phyloP scores from a whole-genome alignment of 225 moss, liverwort and hornwort genomes.

The Polytrichum formosum region DNA sequence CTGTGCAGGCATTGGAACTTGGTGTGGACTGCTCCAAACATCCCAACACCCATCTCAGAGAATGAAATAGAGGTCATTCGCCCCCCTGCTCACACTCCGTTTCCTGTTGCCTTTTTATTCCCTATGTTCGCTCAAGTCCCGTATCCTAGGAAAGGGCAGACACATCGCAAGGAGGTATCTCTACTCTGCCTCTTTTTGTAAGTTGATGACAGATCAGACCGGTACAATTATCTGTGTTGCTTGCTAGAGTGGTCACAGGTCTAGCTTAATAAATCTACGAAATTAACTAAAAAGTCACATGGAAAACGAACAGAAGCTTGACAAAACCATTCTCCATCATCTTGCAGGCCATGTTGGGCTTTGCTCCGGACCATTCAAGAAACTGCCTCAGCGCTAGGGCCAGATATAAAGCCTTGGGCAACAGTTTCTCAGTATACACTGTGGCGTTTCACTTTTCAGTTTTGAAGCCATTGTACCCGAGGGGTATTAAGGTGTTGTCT shows the following conservation, averaged over 20 bases:
- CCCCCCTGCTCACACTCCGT: background rate
- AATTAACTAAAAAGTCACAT: background rate
- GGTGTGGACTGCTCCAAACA: constrained; percentile 72
- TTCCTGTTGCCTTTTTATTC: background rate
- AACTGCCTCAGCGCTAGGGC: constrained; percentile 33
- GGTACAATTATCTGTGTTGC: background rate
- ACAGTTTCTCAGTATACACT: constrained; percentile 75
- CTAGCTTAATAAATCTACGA: background rate
- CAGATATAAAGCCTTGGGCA: constrained; percentile 66
- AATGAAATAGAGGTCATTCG: constrained; percentile 38
- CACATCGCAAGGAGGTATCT: background rate
- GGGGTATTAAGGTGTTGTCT: constrained; percentile 69
- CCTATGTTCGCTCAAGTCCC: background rate
- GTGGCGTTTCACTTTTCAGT: constrained; percentile 85
- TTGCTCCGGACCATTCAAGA: constrained; percentile 61
- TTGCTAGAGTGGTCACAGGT: background rate
- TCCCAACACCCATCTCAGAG: constrained; percentile 50
- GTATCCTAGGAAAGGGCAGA: background rate
- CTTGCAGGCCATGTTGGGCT: constrained; percentile 66
- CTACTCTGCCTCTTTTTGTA: background rate
- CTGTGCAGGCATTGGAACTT: constrained; percentile 69
- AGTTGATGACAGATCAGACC: background rate
- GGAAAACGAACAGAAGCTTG: too few relatives aligned
- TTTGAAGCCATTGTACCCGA: constrained; percentile 52
- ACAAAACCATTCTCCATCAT: background rate